Evolutionary conservation across 441 rosid species (phyloP).

Genomic region (Lagerstroemia fauriei): DNA sequence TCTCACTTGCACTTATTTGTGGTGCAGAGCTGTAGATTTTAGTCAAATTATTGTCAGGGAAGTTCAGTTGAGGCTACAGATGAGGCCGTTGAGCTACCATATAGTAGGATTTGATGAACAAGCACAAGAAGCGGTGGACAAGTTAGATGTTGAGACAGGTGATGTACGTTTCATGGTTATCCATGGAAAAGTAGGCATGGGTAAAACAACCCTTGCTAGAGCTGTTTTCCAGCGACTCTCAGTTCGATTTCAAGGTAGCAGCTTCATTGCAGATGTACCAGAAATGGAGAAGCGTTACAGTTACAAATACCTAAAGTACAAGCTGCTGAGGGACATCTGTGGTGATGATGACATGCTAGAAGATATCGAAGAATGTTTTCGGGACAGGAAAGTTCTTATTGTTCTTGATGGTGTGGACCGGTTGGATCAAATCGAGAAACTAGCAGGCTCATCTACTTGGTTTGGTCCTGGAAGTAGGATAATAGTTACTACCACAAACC

Average conservation of each 20-base stretch:
- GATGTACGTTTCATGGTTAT: conserved; percentile 16
- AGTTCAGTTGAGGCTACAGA: neutral
- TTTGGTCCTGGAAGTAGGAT: conserved; percentile 14
- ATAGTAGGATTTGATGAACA: neutral
- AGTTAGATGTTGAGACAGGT: neutral
- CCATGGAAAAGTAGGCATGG: conserved; percentile 10
- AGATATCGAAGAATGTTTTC: neutral
- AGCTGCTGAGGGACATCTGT: neutral
- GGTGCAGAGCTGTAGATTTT: neutral
- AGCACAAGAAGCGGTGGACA: neutral
- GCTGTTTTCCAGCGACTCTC: neutral
- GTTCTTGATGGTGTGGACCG: conserved; percentile 20
- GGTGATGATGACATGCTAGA: neutral
- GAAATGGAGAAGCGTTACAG: neutral
- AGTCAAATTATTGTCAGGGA: neutral
- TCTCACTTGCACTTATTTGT: neutral
- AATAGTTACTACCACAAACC: neutral
- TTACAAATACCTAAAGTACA: neutral
- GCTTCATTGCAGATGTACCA: conserved; percentile 15
- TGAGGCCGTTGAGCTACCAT: neutral
- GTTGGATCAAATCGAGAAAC: neutral
- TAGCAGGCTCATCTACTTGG: conserved; percentile 8
- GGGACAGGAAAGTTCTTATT: conserved; percentile 2
- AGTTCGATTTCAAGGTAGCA: neutral
- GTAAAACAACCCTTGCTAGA: conserved; percentile 22